Base-by-base conservation (phyloP, 1,139 yeast genomes). In the Hyphopichia wangnamkhiaoensis region DNA sequence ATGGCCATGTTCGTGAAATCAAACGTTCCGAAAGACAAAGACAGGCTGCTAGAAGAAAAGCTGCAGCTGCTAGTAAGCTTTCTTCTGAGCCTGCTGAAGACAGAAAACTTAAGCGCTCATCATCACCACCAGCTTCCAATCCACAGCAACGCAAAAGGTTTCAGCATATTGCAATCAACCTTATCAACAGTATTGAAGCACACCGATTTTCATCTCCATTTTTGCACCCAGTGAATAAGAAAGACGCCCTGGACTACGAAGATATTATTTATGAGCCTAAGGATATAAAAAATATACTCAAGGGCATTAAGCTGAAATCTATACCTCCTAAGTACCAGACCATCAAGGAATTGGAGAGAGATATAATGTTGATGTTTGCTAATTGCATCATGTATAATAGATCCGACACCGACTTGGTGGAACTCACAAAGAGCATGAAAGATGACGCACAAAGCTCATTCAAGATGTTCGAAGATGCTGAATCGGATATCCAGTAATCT, bases 371-470 rank as follows among this genome's bases (percentile, higher is more conserved):
- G 39, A 85, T 87, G 94, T 84, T 84, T 64, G 86, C 93, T 37
- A 87, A 87, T 58, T 87, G 93, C 26, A 76, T 85, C 13, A 86
- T 87, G 94, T 86, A 82, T 60, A 87, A 86, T 58, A 77, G 79
- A 44, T 74, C 79, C 47, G 82, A 77, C 47, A 78, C 82, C 28
- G 88, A 82, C 42, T 72, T 84, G 51, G 79, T 78, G 20, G 62
- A 64, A 31, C 75, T 87, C 70, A 79, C 90, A 1, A 66, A 76
- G 44, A 86, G 80, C 46, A 85, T 86, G 93, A 76, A 74, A 59
- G 62, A 68, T 31, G 87, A 80, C 36, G 76, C 80, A 8, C 68
- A 69, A 21, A 70, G 66, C 20, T 63, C 77, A 29, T 70, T 80
- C 46, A 66, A 75, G 42, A 61, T 81, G 58, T 78, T 80, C 51